Base-by-base conservation (phyloP, 164 flowering plant species). In the Akebia trifoliata region DNA sequence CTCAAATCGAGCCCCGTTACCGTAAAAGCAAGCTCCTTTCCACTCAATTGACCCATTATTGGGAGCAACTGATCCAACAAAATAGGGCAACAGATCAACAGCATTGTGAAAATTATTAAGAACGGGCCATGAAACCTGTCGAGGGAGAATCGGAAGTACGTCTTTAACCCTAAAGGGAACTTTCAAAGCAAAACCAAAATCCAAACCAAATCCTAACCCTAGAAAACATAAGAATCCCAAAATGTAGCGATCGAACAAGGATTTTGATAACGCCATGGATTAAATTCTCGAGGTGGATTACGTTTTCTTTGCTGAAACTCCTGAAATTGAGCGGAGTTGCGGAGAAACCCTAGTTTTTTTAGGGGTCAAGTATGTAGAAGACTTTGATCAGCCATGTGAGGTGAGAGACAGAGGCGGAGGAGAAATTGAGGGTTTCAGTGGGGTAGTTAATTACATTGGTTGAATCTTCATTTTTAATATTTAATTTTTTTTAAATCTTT, bases 11-110 rank as follows among this genome's bases (percentile, higher is more conserved):
- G 96, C 99, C 56, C 80, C 72, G 57, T 84, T 94, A 4, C 71
- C 87, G 32, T 34, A 54, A 69, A 94, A 94, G 77, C 99, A 94
- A 51, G 99, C 78, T 1, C 99, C 99, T 61, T 88, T 83, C 99
- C 99, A 94, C 59, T 60, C 39, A 54, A 83, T 60, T 0, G 90
- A 61, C 1, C 79, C 85, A 60, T 78, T 84, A 29, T 57, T 34
- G 0, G 97, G 96, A n/a, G 83, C 21, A 40, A 90, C 82, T 6
- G 97, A 78, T 1, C 95, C 99, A 15, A 94, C 84, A 57, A 72
- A 94, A 37, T 69, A 49, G 11, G 99, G 99, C 71, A 90, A 42
- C 69, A 94, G 73, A 74, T 90, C 97, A 45, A 87, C 87, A 17
- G 97, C 93, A 38, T 81, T 79, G 74, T 87, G 96, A 17, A 94